These are phyloP conservation scores for Colletotrichum musae DNA, from an alignment of 2,329 filamentous ascomycete genomes.

Conservation along the genomic window DNA sequence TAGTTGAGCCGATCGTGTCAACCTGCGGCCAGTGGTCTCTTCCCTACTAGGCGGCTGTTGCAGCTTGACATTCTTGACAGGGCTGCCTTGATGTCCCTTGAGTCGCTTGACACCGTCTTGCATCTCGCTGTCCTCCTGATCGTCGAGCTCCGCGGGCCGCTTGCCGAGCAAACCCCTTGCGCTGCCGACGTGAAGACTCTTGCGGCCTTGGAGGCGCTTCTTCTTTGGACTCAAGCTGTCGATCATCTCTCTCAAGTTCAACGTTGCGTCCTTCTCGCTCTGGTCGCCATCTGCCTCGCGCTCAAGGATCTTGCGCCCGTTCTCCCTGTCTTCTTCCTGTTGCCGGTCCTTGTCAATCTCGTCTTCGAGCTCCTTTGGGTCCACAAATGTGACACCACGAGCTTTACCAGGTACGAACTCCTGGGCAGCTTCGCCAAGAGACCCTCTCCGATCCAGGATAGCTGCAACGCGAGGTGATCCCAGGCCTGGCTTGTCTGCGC, in stretches of 20 bases:
- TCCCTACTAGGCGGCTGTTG: constrained; percentile 78
- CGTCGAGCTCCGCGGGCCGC: constrained; percentile 79
- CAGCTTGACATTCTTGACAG: constrained; percentile 81
- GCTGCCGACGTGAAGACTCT: constrained; percentile 83
- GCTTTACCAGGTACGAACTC: constrained; percentile 72
- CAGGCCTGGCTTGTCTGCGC: constrained; percentile 78
- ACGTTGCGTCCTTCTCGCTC: constrained; percentile 73
- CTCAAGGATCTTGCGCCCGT: constrained; percentile 68
- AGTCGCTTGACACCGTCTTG: constrained; percentile 77
- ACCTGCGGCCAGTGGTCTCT: constrained; percentile 74
- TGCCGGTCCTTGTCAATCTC: constrained; percentile 75
- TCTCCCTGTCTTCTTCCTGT: constrained; percentile 74
- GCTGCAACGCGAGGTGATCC: constrained; percentile 82
- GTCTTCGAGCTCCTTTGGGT: constrained; percentile 73
- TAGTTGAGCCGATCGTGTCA: constrained; percentile 64
- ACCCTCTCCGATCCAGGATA: constrained; percentile 78
- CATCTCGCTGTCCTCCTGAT: constrained; percentile 71
- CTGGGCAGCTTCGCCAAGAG: constrained; percentile 77
- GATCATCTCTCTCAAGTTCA: constrained; percentile 83
- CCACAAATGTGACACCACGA: constrained; percentile 72
- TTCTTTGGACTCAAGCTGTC: constrained; percentile 84
- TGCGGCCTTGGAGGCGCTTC: constrained; percentile 75
- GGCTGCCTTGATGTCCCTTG: constrained; percentile 80
- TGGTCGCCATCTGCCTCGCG: constrained; percentile 64
- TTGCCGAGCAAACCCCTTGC: constrained; percentile 82